phyloP scores from a whole-genome alignment of 768 basidiomycete species.

The Zangia roseola region DNA sequence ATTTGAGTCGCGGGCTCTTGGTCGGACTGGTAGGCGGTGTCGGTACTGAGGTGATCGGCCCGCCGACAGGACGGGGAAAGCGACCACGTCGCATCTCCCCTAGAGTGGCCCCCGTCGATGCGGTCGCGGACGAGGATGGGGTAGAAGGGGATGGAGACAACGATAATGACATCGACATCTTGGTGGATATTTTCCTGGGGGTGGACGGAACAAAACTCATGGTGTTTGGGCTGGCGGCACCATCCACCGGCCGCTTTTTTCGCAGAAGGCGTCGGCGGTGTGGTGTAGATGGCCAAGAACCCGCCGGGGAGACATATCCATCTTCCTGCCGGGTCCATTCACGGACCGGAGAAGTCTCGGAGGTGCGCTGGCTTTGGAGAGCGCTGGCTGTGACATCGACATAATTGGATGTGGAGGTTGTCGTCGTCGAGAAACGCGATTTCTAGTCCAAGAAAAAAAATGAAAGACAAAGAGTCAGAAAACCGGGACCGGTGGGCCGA shows the following conservation, averaged over 20 bases:
- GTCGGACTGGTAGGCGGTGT: slow-evolving; percentile 13
- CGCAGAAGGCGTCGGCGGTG: slow-evolving; percentile 27
- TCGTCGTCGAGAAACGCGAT: slow-evolving; percentile 37
- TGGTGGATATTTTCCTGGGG: slow-evolving; percentile 4
- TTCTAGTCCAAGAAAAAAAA: slow-evolving; percentile 13
- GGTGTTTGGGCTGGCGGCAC: background rate
- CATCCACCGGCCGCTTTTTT: slow-evolving; percentile 27
- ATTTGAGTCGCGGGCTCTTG: slow-evolving; percentile 16
- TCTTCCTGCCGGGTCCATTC: background rate
- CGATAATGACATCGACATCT: background rate
- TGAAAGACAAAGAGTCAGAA: background rate
- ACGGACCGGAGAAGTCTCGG: slow-evolving; percentile 3
- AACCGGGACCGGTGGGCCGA: background rate
- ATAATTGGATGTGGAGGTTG: slow-evolving; percentile 34
- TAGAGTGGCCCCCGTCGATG: background rate
- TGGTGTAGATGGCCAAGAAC: slow-evolving; percentile 25
- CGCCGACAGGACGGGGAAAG: background rate
- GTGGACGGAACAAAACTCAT: slow-evolving; percentile 11
- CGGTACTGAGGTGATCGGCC: background rate
- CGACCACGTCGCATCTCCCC: slow-evolving; percentile 4
- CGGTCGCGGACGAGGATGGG: background rate
- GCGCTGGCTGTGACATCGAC: slow-evolving; percentile 14
- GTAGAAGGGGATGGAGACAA: slow-evolving; percentile 7
- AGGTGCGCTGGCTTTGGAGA: background rate
- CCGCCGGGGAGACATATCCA: slow-evolving; percentile 9